These are phyloP conservation scores for Kazachstania taianensis DNA, from an alignment of 805 yeast species.

Conservation along the genomic window DNA sequence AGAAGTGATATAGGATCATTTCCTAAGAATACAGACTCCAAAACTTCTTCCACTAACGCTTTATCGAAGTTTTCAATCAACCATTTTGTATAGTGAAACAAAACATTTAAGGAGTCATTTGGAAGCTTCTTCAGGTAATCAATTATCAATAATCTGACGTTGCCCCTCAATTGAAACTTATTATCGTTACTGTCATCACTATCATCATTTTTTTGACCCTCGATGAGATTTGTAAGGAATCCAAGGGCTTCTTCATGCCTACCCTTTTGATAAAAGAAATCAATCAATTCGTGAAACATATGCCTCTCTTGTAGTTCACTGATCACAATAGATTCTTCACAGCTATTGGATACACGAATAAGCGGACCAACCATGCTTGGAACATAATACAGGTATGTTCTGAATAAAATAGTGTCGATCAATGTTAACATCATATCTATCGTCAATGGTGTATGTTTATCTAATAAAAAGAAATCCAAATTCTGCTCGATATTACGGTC, in stretches of 20 bases:
- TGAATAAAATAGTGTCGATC: conserved; percentile 72
- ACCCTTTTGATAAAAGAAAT: conserved; percentile 57
- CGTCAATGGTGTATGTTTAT: conserved; percentile 25
- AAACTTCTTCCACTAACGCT: conserved; percentile 25
- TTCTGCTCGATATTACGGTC: conserved; percentile 16
- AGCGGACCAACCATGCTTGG: conserved; percentile 76
- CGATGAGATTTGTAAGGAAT: conserved; percentile 34
- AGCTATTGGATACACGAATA: conserved; percentile 62
- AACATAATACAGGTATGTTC: conserved; percentile 58
- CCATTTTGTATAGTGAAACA: conserved; percentile 49
- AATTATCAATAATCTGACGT: conserved; percentile 22
- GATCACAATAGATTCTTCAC: conserved; percentile 57
- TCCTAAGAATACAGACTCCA: conserved; percentile 48
- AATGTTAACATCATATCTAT: conserved; percentile 32
- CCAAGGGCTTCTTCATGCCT: conserved; percentile 59
- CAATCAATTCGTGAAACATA: conserved; percentile 60
- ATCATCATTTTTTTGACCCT: conserved; percentile 5
- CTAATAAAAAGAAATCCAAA: conserved; percentile 23
- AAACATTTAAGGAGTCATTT: conserved; percentile 38
- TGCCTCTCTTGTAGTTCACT: conserved; percentile 37
- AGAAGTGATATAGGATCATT: conserved; percentile 52
- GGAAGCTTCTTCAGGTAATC: conserved; percentile 50
- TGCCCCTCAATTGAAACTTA: conserved; percentile 7
- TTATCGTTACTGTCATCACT: conserved; percentile 2
- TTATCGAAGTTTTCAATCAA: conserved; percentile 23